A percentile compares a stretch with the other conserved stretches of the same genome.
Conservation (phyloP, 345 rosid genomes). For the Durio zibethinus region DNA sequence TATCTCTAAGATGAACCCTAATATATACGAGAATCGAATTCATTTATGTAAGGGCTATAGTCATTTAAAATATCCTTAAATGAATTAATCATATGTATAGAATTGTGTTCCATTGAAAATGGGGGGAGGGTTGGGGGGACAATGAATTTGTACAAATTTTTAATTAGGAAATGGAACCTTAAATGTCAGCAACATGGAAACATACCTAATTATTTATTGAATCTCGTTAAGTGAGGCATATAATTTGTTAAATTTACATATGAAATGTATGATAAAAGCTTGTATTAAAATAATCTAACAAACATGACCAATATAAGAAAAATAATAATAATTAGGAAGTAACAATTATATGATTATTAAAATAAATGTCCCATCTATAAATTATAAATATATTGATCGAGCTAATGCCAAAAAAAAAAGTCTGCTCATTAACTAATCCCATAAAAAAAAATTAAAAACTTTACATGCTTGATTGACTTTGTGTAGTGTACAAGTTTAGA, state of each 20-base stretch:
- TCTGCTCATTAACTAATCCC: not conserved
- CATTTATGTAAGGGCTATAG: too few species aligned
- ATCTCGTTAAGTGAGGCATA: not conserved
- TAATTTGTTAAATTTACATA: not conserved
- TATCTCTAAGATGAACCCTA: too few species aligned
- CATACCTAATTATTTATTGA: not conserved
- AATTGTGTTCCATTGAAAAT: too few species aligned
- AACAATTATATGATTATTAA: not conserved
- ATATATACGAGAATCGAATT: too few species aligned
- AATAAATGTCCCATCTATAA: not conserved
- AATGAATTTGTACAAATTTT: too few species aligned
- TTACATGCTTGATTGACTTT: not conserved
- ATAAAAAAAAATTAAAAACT: not conserved
- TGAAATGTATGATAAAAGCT: not conserved
- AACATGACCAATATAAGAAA: not conserved
- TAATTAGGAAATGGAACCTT: too few species aligned
- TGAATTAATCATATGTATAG: too few species aligned
- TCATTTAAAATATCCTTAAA: too few species aligned
- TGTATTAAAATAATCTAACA: not conserved
- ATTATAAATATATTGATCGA: not conserved
- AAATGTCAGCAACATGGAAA: not conserved
- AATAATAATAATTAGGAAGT: not conserved
- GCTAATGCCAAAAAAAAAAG: not conserved
- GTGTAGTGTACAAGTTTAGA: too few species aligned
- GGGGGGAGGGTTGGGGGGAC: too few species aligned